Evolutionary conservation across 345 rosid species (phyloP), one percentile per base, ranked within the genome.

Genomic region (Geranium rotundifolium): DNA sequence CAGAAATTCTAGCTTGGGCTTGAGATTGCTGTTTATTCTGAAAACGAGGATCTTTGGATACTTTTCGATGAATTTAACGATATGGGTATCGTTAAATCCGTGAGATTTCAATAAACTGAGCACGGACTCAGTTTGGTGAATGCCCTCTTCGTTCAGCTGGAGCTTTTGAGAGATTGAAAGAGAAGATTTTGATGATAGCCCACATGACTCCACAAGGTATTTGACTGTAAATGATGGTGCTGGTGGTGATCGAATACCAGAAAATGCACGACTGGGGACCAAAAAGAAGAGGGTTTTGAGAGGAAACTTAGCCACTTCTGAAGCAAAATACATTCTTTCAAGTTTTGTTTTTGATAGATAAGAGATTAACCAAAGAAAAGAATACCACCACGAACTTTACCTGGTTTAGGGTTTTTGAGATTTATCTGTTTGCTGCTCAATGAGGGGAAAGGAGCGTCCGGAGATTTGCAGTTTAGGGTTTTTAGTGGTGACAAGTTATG

Each of bases 1-100:
- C n/a, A 72, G 29, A 55, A 34, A 46, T 2, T 63, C 65, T 12
- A 72, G 0, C 39, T 72, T 72, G 52, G 75, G 68, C 54, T 16
- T 58, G 0, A 67, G 29, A 55, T 59, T 63, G 34, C 8, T 12
- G 19, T 50, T 15, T 50, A 54, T 5, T 1, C 8, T 54, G 18
- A 10, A 54, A 1, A 16, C 16, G 18, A 54, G 57, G 18, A 54
- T 54, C 15, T 7, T 12, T 3, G 57, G 57, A 4, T 2, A 4
- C 12, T 54, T 54, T 54, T 16, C 19, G 2, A 54, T 54, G 3
- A 54, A 54, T 54, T 54, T 54, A 4, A 5, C 13, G 57, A 54
- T 54, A 16, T 54, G 57, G 57, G 57, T 54, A 54, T 16, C 18
- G 4, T 16, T 19, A 17, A 54, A 54, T 54, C 57, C 57, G 19